Percentiles rank a stretch among this genome's conserved stretches.
Conservation (phyloP, 2,329 filamentous ascomycete species). For the Penicillium thymicola region DNA sequence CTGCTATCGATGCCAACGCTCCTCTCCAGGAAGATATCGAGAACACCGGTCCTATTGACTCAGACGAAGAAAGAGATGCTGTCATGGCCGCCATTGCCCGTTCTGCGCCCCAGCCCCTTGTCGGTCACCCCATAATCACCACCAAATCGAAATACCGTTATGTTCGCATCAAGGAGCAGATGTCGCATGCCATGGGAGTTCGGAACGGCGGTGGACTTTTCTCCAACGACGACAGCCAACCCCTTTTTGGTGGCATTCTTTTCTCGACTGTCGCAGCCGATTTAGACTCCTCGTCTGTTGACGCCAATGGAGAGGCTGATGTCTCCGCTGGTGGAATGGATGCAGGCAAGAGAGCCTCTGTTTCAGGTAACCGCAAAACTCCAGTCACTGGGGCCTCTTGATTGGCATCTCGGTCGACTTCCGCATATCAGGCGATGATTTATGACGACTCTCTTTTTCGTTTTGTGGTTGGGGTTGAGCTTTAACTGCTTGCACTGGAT, state of each 20-base stretch:
- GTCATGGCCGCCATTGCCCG: conserved; percentile 78
- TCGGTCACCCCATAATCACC: conserved; percentile 58
- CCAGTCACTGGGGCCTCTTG: conserved; percentile 12
- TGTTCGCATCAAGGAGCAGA: conserved; percentile 62
- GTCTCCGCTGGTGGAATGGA: conserved; percentile 16
- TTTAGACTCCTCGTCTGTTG: conserved; percentile 18
- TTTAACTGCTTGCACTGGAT: background rate
- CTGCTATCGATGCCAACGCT: conserved; percentile 89
- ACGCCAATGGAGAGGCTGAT: conserved; percentile 23
- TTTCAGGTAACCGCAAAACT: conserved; percentile 17
- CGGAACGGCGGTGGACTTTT: conserved; percentile 47
- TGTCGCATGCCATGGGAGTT: conserved; percentile 57
- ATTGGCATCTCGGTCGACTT: background rate
- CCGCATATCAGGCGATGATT: conserved; percentile 12
- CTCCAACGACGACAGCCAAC: conserved; percentile 34
- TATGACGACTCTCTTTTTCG: conserved; percentile 21
- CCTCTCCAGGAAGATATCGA: conserved; percentile 84
- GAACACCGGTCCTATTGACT: conserved; percentile 77
- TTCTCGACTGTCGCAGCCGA: conserved; percentile 33
- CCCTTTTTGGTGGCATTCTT: conserved; percentile 30
- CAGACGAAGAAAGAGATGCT: conserved; percentile 86
- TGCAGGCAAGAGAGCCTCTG: conserved; percentile 22
- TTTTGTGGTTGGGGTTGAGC: conserved; percentile 4
- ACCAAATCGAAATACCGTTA: conserved; percentile 56
- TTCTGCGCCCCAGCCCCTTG: conserved; percentile 74